These are phyloP conservation scores for Boletus coccyginus DNA, from an alignment of 768 basidiomycete genomes.

Conservation along the genomic window DNA sequence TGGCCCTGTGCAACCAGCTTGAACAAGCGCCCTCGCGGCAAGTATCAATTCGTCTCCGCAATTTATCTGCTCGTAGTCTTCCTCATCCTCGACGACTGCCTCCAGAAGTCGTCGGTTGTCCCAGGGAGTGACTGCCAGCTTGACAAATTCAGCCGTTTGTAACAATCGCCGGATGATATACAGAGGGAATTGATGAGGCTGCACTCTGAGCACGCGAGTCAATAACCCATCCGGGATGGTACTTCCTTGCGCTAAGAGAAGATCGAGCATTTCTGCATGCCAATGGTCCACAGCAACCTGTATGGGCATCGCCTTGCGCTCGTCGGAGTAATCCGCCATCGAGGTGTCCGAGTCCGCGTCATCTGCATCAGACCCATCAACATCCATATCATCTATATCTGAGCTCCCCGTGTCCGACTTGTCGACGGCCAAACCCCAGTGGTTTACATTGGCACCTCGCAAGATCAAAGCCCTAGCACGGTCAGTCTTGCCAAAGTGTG, in stretches of 20 bases:
- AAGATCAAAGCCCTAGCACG: slow-evolving; percentile 1
- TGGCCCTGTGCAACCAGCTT: not conserved
- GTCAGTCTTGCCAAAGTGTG: not conserved
- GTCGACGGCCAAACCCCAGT: not conserved
- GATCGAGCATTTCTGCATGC: not conserved
- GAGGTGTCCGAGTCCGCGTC: not conserved
- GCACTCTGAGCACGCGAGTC: not conserved
- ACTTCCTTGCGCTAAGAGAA: slow-evolving; percentile 1
- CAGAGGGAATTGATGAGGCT: slow-evolving; percentile 1
- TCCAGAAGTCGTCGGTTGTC: slow-evolving; percentile 2
- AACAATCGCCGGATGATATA: slow-evolving; percentile 1
- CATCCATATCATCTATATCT: not conserved
- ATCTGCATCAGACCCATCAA: not conserved
- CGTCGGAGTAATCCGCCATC: not conserved
- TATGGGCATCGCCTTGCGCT: not conserved
- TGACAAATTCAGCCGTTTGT: not conserved
- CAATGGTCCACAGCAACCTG: slow-evolving; percentile 1
- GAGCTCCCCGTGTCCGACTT: not conserved
- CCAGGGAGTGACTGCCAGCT: not conserved
- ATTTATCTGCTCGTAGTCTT: not conserved
- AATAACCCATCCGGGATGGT: not conserved
- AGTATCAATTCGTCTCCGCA: not conserved
- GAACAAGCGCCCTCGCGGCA: not conserved
- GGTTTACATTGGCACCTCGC: not conserved
- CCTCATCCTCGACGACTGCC: not conserved